phyloP scores from a whole-genome alignment of 352 stramenopile species.

The Globisporangium echinulatum region DNA sequence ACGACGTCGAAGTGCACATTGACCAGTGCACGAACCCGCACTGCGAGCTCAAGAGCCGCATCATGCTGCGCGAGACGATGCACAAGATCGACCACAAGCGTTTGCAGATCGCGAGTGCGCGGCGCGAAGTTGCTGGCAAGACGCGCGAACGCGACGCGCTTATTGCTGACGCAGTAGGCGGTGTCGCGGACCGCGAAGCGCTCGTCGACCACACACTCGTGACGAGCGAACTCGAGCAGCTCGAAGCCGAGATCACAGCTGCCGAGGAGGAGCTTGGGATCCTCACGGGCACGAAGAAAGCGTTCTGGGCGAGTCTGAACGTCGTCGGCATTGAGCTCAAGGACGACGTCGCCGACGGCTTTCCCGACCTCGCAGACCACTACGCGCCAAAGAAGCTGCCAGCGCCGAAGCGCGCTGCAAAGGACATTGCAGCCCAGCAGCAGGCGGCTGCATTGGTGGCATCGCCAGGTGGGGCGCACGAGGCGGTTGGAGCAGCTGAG shows the following conservation, averaged over 20 bases:
- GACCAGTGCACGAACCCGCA: slow-evolving; percentile 57
- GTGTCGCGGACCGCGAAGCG: slow-evolving; percentile 14
- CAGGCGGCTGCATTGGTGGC: slow-evolving; percentile 10
- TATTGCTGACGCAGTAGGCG: slow-evolving; percentile 4
- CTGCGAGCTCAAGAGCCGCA: slow-evolving; percentile 66
- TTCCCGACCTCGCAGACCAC: slow-evolving; percentile 39
- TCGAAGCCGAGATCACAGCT: slow-evolving; percentile 62
- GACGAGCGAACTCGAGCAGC: slow-evolving; percentile 45
- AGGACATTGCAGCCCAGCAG: slow-evolving; percentile 10
- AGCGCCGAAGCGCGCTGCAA: slow-evolving; percentile 14
- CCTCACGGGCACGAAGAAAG: slow-evolving; percentile 39
- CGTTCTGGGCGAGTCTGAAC: slow-evolving; percentile 56
- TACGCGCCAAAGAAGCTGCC: slow-evolving; percentile 37
- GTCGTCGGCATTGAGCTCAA: slow-evolving; percentile 54
- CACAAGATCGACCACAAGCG: slow-evolving; percentile 69
- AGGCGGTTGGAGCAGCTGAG: slow-evolving; percentile 9
- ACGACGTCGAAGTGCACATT: slow-evolving; percentile 64
- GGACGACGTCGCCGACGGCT: slow-evolving; percentile 49
- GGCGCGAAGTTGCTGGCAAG: slow-evolving; percentile 30
- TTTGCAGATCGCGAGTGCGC: slow-evolving; percentile 29
- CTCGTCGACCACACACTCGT: slow-evolving; percentile 32
- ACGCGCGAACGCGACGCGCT: slow-evolving; percentile 29
- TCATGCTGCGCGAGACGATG: slow-evolving; percentile 67
- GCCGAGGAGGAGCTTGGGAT: slow-evolving; percentile 33
- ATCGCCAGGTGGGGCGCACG: slow-evolving; percentile 2